These are phyloP conservation scores for Trematosphaeria pertusa DNA, from an alignment of 2,329 filamentous ascomycete species.

Conservation along the genomic window DNA sequence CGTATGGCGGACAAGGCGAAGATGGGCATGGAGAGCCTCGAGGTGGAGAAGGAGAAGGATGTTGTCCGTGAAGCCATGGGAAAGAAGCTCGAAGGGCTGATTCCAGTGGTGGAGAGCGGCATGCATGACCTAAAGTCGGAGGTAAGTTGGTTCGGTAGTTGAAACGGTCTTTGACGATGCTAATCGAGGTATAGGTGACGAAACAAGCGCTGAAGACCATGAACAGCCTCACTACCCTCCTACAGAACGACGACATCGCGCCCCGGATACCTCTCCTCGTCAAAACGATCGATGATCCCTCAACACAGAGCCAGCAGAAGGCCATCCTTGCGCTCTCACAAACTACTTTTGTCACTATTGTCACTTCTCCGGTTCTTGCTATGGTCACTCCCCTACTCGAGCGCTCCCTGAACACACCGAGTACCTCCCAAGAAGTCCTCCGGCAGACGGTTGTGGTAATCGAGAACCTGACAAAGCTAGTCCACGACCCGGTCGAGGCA, in stretches of 20 bases:
- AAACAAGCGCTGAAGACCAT: conserved; percentile 94
- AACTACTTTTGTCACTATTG: conserved; percentile 97
- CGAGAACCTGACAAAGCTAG: conserved; percentile 97
- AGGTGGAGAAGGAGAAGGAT: conserved; percentile 88
- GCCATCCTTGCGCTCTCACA: conserved; percentile 95
- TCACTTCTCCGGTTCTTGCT: conserved; percentile 93
- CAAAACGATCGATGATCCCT: conserved; percentile 94
- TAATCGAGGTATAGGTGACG: conserved; percentile 52
- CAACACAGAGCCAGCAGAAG: conserved; percentile 85
- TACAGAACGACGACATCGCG: conserved; percentile 96
- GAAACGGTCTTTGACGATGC: conserved; percentile 2
- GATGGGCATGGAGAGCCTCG: conserved; percentile 81
- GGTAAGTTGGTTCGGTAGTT: conserved; percentile 51
- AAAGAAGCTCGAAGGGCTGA: conserved; percentile 81
- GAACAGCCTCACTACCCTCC: conserved; percentile 84
- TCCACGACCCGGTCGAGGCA: conserved; percentile 94
- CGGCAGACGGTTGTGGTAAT: conserved; percentile 96
- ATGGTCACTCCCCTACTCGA: conserved; percentile 94
- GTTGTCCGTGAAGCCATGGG: conserved; percentile 91
- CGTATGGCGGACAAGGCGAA: conserved; percentile 96
- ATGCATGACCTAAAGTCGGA: conserved; percentile 98
- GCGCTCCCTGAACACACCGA: conserved; percentile 88
- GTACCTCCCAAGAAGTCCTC: conserved; percentile 90
- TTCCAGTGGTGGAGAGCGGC: conserved; percentile 86
- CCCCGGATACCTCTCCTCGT: conserved; percentile 91